Evolutionary conservation across 2,329 filamentous ascomycete species (phyloP).

Genomic region (Epichloe brachyelytri): DNA sequence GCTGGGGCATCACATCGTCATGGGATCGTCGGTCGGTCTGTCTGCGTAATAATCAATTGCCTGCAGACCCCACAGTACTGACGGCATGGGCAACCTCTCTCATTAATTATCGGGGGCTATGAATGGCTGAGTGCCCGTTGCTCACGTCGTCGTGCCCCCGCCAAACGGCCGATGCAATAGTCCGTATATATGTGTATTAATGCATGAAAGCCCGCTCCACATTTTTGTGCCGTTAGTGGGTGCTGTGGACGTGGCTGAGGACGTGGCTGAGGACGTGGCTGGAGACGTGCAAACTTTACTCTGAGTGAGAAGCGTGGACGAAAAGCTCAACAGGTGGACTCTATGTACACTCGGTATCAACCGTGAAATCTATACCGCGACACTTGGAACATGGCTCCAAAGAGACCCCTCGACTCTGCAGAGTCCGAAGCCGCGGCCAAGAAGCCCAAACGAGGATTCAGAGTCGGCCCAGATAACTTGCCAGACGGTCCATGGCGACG

Average conservation of each 20-base stretch:
- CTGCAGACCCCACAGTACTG: too few species aligned
- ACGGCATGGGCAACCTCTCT: too few species aligned
- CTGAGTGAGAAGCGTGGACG: too few species aligned
- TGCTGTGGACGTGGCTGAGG: too few species aligned
- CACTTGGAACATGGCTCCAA: slow-evolving; percentile 17
- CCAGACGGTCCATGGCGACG: slow-evolving; percentile 81
- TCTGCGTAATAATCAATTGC: too few species aligned
- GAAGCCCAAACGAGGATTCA: slow-evolving; percentile 59
- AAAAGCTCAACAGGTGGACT: too few species aligned
- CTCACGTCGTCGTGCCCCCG: neutral
- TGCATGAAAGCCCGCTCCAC: neutral
- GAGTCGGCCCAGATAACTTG: slow-evolving; percentile 77
- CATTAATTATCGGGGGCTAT: too few species aligned
- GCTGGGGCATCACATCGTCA: neutral
- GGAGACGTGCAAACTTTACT: neutral
- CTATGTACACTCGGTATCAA: neutral
- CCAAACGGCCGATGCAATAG: neutral
- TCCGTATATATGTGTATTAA: too few species aligned
- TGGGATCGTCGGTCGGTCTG: neutral
- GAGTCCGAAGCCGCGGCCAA: slow-evolving; percentile 28
- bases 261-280: too few species aligned
- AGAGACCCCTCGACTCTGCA: slow-evolving; percentile 17
- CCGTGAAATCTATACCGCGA: neutral
- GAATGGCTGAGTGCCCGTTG: neutral
- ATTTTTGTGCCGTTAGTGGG: neutral